phyloP scores from a whole-genome alignment of 108 stramenopile genomes.

The Nitzschia sp. region DNA sequence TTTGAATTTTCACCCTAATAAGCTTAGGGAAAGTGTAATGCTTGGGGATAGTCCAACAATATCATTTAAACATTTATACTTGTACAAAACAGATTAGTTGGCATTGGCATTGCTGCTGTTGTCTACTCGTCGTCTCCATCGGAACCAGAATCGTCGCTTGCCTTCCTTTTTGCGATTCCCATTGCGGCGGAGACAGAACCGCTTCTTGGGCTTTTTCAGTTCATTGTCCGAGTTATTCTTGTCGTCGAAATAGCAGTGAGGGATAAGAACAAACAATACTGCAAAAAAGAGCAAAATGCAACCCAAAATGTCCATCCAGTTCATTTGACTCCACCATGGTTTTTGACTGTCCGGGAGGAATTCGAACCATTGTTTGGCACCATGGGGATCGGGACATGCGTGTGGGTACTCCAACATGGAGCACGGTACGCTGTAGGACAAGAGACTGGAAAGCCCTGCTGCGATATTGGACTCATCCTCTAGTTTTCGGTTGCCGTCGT shows the following conservation, averaged over 20 bases:
- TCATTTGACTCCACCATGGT: conserved; percentile 14
- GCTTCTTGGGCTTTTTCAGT: neutral
- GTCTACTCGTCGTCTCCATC: neutral
- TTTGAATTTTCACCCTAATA: conserved; percentile 29
- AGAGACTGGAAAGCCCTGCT: neutral
- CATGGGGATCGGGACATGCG: conserved; percentile 23
- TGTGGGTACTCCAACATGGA: conserved; percentile 22
- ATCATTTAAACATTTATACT: too few species aligned
- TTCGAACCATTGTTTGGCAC: conserved; percentile 15
- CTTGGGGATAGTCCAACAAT: too few species aligned
- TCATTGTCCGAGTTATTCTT: neutral
- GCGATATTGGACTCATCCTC: conserved; percentile 1
- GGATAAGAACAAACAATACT: conserved; percentile 4
- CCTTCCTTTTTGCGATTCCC: neutral
- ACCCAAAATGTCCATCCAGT: conserved; percentile 18
- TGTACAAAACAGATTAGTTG: too few species aligned
- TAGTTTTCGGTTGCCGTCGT: conserved; percentile 10
- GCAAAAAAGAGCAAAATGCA: conserved; percentile 14
- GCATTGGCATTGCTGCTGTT: neutral
- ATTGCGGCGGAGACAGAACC: neutral
- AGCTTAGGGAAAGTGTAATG: too few species aligned
- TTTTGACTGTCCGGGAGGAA: conserved; percentile 7
- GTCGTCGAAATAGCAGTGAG: conserved; percentile 12
- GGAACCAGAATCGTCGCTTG: conserved; percentile 1
- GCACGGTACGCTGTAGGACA: conserved; percentile 17